These are phyloP conservation scores for Podospora pseudoanserina DNA, from an alignment of 495 filamentous ascomycete genomes.

Conservation along the genomic window DNA sequence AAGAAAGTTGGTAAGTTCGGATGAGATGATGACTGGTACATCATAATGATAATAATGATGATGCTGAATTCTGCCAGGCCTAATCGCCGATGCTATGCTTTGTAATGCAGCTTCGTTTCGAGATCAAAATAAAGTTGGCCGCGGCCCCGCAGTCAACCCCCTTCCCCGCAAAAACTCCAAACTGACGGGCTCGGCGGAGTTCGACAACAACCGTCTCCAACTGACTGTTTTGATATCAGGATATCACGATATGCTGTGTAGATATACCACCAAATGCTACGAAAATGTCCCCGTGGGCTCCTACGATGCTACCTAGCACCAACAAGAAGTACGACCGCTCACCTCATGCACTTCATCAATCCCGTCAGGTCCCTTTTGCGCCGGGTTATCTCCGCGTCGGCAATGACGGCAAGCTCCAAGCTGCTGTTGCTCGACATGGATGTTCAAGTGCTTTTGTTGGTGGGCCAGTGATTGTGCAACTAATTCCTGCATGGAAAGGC, in stretches of 20 bases:
- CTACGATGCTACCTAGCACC: neutral
- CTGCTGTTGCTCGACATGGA: neutral
- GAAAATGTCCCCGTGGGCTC: neutral
- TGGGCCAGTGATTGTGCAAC: neutral
- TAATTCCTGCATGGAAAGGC: neutral
- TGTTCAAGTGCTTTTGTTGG: neutral
- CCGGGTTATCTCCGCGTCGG: constrained; percentile 8
- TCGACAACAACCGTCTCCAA: neutral
- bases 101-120: neutral
- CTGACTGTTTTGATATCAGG: too few relatives aligned
- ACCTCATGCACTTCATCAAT: neutral
- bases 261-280: neutral
- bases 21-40: too few relatives aligned
- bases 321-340: neutral
- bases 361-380: neutral
- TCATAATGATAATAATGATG: too few relatives aligned
- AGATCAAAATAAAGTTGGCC: neutral
- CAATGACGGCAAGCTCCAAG: constrained; percentile 7
- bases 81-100: neutral
- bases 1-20: too few relatives aligned
- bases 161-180: neutral
- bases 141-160: too few relatives aligned
- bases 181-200: neutral
- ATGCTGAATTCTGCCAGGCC: neutral
- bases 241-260: too few relatives aligned